Percentiles rank a stretch among this genome's conserved stretches.
phyloP scores from a whole-genome alignment of 1,139 yeast genomes.

The Arxiozyma heterogenica region DNA sequence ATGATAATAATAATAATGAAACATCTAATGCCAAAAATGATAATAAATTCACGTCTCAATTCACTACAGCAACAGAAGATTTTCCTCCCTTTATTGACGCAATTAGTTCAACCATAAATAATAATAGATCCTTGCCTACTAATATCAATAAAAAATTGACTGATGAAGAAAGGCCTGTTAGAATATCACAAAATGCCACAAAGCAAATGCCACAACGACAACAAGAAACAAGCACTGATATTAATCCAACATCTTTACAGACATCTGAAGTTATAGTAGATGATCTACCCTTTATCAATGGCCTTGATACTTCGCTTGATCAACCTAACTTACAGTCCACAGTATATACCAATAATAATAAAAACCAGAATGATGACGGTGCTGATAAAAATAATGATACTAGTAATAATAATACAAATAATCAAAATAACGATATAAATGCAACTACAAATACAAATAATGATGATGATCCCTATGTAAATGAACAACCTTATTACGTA shows the following conservation, averaged over 20 bases:
- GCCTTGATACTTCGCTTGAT: neutral
- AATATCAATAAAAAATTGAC: neutral
- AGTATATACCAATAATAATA: neutral
- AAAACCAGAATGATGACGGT: neutral
- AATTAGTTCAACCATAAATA: neutral
- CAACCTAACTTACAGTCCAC: neutral
- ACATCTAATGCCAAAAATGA: neutral
- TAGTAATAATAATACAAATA: neutral
- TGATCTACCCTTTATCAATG: neutral
- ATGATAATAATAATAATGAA: neutral
- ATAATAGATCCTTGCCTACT: neutral
- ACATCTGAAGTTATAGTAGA: neutral
- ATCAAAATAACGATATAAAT: neutral
- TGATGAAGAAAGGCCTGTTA: neutral
- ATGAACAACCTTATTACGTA: conserved; percentile 90
- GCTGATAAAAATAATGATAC: neutral
- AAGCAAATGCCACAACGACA: neutral
- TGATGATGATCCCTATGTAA: neutral
- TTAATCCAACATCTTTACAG: neutral
- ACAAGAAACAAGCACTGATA: neutral
- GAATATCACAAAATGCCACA: neutral
- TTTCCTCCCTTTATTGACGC: neutral
- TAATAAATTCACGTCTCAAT: neutral
- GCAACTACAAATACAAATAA: neutral
- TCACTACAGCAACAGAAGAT: neutral